phyloP scores from a whole-genome alignment of 2,329 filamentous ascomycete species.

The Ophiocordyceps camponoti-saundersi region DNA sequence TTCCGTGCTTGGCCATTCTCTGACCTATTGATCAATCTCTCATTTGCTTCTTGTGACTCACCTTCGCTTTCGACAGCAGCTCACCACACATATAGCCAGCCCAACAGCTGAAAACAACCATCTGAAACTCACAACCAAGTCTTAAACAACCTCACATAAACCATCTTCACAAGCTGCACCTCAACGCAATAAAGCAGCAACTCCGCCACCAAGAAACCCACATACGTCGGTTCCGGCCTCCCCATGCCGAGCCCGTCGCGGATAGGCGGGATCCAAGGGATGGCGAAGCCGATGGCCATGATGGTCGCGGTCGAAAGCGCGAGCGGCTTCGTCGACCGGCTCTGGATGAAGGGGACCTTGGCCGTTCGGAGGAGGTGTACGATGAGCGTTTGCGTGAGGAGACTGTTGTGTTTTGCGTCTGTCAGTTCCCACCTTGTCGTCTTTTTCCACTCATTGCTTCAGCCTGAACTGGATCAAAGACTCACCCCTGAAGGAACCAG shows the following conservation, averaged over 20 bases:
- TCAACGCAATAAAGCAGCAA: constrained; percentile 9
- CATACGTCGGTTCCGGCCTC: constrained; percentile 5
- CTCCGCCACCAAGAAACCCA: constrained; percentile 9
- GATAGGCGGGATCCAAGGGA: constrained; percentile 10
- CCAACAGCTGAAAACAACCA: too few relatives aligned
- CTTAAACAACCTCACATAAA: constrained; percentile 10
- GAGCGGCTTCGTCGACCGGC: constrained; percentile 6
- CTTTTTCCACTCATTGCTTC: background rate
- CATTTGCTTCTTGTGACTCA: too few relatives aligned
- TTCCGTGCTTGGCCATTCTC: too few relatives aligned
- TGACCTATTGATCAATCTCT: too few relatives aligned
- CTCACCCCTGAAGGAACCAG: constrained; percentile 11
- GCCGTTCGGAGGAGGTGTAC: constrained; percentile 11
- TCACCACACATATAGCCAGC: too few relatives aligned
- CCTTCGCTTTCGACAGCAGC: too few relatives aligned
- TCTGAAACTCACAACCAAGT: constrained; percentile 6
- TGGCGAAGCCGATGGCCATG: constrained; percentile 9
- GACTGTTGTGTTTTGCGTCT: constrained; percentile 1
- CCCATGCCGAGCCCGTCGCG: constrained; percentile 6
- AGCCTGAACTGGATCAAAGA: too few relatives aligned
- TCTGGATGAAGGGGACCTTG: constrained; percentile 10
- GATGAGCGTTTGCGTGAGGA: constrained; percentile 12
- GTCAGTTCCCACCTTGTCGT: background rate
- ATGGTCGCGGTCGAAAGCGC: constrained; percentile 8
- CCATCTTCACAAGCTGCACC: constrained; percentile 11